phyloP scores from a whole-genome alignment of 257 asterid species.

The Linaria vulgaris region DNA sequence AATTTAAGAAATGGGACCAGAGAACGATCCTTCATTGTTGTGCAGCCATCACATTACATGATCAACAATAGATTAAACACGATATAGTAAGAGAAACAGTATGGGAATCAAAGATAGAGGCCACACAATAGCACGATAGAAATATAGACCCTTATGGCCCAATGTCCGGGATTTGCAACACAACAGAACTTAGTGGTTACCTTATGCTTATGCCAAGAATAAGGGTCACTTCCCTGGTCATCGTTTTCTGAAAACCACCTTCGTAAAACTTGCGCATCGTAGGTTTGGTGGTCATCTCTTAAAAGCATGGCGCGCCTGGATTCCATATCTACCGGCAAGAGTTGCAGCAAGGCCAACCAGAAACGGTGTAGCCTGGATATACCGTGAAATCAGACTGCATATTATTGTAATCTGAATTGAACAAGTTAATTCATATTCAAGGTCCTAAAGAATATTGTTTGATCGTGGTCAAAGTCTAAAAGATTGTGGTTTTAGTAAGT shows the following conservation, averaged over 20 bases:
- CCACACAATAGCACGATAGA: not conserved
- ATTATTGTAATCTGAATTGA: no score
- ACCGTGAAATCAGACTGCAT: no score
- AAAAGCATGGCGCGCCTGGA: constrained; percentile 48
- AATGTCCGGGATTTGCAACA: no score
- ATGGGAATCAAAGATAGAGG: not conserved
- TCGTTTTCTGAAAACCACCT: constrained; percentile 41
- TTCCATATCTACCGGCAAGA: constrained; percentile 41
- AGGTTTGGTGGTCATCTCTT: constrained; percentile 35
- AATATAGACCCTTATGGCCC: not conserved
- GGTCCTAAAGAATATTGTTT: no score
- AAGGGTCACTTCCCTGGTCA: constrained; percentile 46
- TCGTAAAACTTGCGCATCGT: constrained; percentile 34
- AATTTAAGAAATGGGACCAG: no score
- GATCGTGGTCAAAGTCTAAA: no score
- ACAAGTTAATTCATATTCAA: no score
- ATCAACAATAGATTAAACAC: no score
- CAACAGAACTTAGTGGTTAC: constrained; percentile 1
- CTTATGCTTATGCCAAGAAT: constrained; percentile 41
- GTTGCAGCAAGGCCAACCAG: constrained; percentile 45
- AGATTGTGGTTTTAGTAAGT: no score
- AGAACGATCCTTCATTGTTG: no score
- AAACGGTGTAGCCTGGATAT: constrained; percentile 45
- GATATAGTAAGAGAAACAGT: no score
- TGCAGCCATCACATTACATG: no score